Evolutionary conservation across 352 stramenopile species (phyloP), one percentile per base, ranked within the genome.

Genomic region (Thraustochytrium striatum): DNA sequence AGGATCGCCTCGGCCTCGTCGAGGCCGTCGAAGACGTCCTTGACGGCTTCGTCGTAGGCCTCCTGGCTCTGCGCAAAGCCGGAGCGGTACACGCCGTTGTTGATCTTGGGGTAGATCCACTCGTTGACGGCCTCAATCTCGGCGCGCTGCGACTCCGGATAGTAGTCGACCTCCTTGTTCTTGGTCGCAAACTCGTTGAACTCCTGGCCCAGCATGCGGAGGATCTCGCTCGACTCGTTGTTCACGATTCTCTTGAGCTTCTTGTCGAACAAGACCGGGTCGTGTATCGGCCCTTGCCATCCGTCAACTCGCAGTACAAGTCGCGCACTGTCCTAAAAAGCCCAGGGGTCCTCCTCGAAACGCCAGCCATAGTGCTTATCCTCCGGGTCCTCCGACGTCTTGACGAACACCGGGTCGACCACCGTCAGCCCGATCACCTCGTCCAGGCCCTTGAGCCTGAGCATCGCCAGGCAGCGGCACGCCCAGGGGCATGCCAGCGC

Each of bases 151-250:
- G 90, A 81, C 65, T 89, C 85, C 1, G 91, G 93, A 65, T 95
- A 93, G 62, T 97, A 83, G 81, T 97, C 90, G 11, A 97, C 53
- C 38, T 87, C 86, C n/a, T 87, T 84, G 38, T 88, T 36, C 30
- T 38, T 86, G 39, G 85, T 82, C 11, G 89, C 84, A 68, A 96
- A 87, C 1, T 87, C 82, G 59, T 96, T 89, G 68, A 98, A 98
- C 36, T 86, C 88, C 21, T 83, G 89, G 85, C 97, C 97, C 41
- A 98, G 86, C 88, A 98, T 98, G 81, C 91, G 87, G 9, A 97
- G 89, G 84, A 98, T 97, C 65, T 98, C 93, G 25, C 89, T 88
- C 0, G 89, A 96, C 85, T 98, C 94, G 81, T 97, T 98, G 85
- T 91, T 97, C 13, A 98, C 94, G 81, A 98, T 97, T 1, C 88